Base-by-base conservation (phyloP, 2,329 filamentous ascomycete species). In the Chrysoporthe cubensis region DNA sequence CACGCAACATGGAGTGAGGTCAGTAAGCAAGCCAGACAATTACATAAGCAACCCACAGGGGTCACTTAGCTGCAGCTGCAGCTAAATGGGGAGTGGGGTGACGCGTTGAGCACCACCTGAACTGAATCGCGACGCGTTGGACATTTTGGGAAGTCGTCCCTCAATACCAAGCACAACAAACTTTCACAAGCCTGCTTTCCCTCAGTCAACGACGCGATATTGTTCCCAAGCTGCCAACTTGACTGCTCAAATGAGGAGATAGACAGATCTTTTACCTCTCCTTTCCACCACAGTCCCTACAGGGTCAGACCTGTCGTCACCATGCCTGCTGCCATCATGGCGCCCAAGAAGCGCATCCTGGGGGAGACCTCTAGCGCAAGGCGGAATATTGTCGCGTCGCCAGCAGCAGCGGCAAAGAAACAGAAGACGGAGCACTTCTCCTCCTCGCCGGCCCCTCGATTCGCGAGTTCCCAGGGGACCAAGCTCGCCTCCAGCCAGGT, bases 281-380 rank as follows among this genome's bases (percentile, higher is more conserved):
- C 32, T 40, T 57, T 37, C 42, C 40, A 48, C 42, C 21, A 40
- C 4, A 18, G 26, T 7, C 59, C 42, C 21, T 16, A 11, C 54
- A 16, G 43, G 37, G 50, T 46, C 52, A 58, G 58, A 43, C 46
- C 52, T n/a, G 34, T 50, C 63, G 62, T 46, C 67, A 73, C 68
- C 74, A 87, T 87, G 85, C 78, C 84, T 71, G 79, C 83, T 56
- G 66, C 62, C 50, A 66, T 82, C 70, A 76, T 85, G 69, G 78
- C 89, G 66, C 88, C 91, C 65, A 88, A 91, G 79, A 94, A 94
- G 82, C 88, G 91, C 75, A 88, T 91, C 73, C 83, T 93, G 61
- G 88, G 85, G 71, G 91, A 93, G 75, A 83, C 87, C 69, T 87
- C 88, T 68, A 91, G 85, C 74, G 84, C 85, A 72, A 85, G 87